These are phyloP conservation scores for Linum trigynum DNA, from an alignment of 345 rosid genomes.

Conservation along the genomic window DNA sequence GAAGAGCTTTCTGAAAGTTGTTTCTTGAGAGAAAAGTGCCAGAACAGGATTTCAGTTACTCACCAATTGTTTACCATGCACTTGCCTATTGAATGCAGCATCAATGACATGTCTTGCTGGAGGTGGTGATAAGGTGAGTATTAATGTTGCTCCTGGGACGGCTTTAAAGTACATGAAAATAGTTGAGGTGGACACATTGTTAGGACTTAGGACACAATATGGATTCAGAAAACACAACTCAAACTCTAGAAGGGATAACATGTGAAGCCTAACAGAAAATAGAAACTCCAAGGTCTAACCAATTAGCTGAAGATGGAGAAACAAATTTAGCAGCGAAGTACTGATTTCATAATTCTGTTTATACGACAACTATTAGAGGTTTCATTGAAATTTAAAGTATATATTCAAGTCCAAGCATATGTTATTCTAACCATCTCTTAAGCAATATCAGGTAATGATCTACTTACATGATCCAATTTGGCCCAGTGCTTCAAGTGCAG, in stretches of 20 bases:
- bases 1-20: too few species aligned
- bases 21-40: too few species aligned
- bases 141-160: conserved; percentile 54
- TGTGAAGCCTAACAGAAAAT: neutral
- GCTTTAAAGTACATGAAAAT: conserved; percentile 35
- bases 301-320: neutral
- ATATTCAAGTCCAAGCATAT: neutral
- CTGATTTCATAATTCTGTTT: neutral
- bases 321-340: neutral
- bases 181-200: neutral
- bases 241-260: neutral
- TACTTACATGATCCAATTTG: conserved; percentile 79
- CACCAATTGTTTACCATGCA: conserved; percentile 74
- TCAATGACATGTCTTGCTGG: conserved; percentile 59
- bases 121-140: conserved; percentile 48
- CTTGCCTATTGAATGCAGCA: conserved; percentile 73
- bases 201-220: neutral
- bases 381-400: neutral
- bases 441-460: conserved; percentile 6
- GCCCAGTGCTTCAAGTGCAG: conserved; percentile 82
- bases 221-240: neutral
- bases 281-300: neutral
- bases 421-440: neutral
- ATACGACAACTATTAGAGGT: neutral
- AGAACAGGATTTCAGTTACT: conserved; percentile 19